Evolutionary conservation across 2,329 filamentous ascomycete genomes (phyloP).

Genomic region (Mycosphaerella sp.): DNA sequence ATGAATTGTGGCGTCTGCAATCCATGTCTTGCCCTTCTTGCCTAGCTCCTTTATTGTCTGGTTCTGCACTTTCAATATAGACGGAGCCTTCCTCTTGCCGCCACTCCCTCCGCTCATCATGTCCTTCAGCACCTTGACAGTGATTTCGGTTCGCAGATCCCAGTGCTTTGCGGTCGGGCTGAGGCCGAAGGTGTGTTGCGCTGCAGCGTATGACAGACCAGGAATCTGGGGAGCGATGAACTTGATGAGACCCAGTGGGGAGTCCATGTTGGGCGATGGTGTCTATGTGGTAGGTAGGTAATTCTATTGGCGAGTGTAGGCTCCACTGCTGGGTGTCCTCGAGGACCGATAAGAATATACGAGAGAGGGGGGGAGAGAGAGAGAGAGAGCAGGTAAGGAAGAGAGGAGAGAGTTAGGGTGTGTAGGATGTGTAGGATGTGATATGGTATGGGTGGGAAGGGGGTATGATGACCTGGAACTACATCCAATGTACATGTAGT

Average conservation of each 20-base stretch:
- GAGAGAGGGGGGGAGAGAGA: too few relatives aligned
- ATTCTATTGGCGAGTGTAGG: not conserved
- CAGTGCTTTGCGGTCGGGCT: constrained; percentile 70
- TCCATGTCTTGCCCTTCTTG: constrained; percentile 75
- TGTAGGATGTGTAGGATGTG: too few relatives aligned
- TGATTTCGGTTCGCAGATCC: constrained; percentile 69
- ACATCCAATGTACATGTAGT: too few relatives aligned
- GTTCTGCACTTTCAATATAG: constrained; percentile 59
- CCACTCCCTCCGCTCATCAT: constrained; percentile 45
- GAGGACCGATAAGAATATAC: too few relatives aligned
- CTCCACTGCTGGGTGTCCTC: not conserved
- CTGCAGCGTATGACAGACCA: constrained; percentile 54
- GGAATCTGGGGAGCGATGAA: constrained; percentile 54
- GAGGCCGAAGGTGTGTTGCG: constrained; percentile 59
- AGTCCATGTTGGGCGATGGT: constrained; percentile 4
- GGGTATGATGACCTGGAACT: too few relatives aligned
- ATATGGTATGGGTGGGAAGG: too few relatives aligned
- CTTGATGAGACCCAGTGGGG: constrained; percentile 23
- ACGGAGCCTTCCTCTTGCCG: constrained; percentile 37
- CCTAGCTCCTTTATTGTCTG: constrained; percentile 57
- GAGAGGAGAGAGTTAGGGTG: too few relatives aligned
- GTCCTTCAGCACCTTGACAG: constrained; percentile 64
- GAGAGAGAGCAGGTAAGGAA: too few relatives aligned
- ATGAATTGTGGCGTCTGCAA: constrained; percentile 62
- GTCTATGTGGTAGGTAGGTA: not conserved